Base-by-base conservation (phyloP, 371 early-diverging fungal genomes). In the Apophysomyces trapeziformis region DNA sequence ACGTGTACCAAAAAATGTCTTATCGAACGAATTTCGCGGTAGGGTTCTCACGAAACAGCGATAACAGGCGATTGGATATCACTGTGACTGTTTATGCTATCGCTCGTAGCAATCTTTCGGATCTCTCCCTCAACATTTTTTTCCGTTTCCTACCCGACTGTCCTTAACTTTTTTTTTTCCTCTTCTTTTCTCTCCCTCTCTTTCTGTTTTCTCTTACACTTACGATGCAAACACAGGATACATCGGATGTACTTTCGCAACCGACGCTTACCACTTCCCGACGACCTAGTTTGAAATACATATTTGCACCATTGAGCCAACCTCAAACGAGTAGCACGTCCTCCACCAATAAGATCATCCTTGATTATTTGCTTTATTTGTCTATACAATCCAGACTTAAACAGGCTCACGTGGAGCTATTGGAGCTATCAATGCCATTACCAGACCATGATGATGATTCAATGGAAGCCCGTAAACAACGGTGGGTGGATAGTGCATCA, bases 301-400 rank as follows among this genome's bases (percentile, higher is more conserved):
- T 75, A 21, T 75, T 75, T 62, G 66, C 71, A 16, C 75, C 75
- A 45, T 57, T 71, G 14, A 67, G 59, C 32, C 64, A 68, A 43
- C 44, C 76, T 0, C 54, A 50, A 50, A 9, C 54, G 21, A 50
- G 54, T 50, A 63, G 77, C 9, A 71, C 82, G 0, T 74, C 80
- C 9, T 80, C 87, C 7, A 88, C 88, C 6, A 86, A 86, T 61
- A 86, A 86, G 63, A 81, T 86, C 43, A 88, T 88, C 67, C 68
- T 88, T 41, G 86, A 88, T 68, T 86, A 88, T 58, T 74, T 86
- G 47, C 76, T 88, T 54, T 85, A 83, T 66, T 71, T 86, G 7
- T 88, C 88, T 5, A 88, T 86, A 60, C 86, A 86, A 68, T 85
- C 88, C 21, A 74, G 86, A 54, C 74, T 85, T 39, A 79, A 80